phyloP scores from a whole-genome alignment of 169 alveolate genomes.

The Cryptosporidium canis region DNA sequence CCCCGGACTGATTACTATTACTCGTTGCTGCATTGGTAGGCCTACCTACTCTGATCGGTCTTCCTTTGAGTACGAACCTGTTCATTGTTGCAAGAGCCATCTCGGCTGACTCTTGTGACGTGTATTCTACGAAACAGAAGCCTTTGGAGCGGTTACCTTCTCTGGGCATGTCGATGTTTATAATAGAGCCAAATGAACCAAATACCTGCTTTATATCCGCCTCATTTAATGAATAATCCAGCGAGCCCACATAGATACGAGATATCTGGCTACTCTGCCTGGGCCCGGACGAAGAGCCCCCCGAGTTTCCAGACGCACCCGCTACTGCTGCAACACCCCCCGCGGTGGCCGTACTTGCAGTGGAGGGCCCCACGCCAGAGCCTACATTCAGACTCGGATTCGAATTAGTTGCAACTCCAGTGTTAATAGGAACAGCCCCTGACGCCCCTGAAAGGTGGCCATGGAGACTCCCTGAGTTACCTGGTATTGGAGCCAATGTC shows the following conservation, averaged over 20 bases:
- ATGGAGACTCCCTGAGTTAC: not conserved
- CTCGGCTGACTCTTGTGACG: constrained; percentile 81
- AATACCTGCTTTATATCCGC: constrained; percentile 76
- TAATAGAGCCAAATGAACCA: constrained; percentile 78
- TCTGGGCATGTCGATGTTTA: constrained; percentile 80
- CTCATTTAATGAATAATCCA: constrained; percentile 80
- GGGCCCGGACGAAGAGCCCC: not conserved
- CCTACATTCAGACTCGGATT: constrained; percentile 7
- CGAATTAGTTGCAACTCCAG: constrained; percentile 1
- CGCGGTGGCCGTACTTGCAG: not conserved
- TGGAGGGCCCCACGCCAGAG: not conserved
- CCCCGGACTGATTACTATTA: constrained; percentile 9
- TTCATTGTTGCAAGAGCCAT: constrained; percentile 80
- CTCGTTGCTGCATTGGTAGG: constrained; percentile 76
- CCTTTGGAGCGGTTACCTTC: constrained; percentile 82
- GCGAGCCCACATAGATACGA: constrained; percentile 79
- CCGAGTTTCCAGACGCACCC: not conserved
- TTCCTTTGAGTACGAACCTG: constrained; percentile 77
- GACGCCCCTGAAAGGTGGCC: constrained; percentile 7
- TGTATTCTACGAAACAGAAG: constrained; percentile 79
- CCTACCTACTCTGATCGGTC: constrained; percentile 78
- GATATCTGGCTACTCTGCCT: constrained; percentile 74
- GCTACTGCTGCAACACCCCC: not conserved
- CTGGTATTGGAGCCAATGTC: constrained; percentile 34
- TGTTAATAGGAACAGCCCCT: not conserved